Percentiles rank a stretch among this genome's conserved stretches.
phyloP scores from a whole-genome alignment of 83 land plant species.

The Picea abies region DNA sequence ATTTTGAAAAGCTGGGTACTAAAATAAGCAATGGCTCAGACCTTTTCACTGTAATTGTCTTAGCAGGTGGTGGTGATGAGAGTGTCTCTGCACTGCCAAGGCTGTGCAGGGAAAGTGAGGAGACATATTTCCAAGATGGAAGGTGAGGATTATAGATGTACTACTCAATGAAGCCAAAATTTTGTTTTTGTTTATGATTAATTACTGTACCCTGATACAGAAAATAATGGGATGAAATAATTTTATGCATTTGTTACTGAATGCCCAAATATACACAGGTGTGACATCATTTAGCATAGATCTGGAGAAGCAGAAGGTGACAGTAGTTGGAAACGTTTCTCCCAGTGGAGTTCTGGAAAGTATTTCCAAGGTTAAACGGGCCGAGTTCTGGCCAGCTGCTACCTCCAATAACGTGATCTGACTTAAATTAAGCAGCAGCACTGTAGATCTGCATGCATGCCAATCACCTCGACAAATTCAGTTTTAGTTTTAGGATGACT shows the following conservation, averaged over 20 bases:
- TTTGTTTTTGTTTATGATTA: not conserved
- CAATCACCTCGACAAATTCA: no score
- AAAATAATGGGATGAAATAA: not conserved
- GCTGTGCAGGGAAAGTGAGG: conserved; percentile 53
- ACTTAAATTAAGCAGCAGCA: no score
- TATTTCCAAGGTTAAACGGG: conserved; percentile 62
- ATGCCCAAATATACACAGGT: conserved; percentile 35
- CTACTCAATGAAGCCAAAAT: no score
- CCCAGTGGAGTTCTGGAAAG: conserved; percentile 59
- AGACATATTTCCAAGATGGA: conserved; percentile 54
- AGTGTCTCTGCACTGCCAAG: conserved; percentile 55
- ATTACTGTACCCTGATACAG: not conserved
- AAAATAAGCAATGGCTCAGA: no score
- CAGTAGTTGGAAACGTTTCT: conserved; percentile 60
- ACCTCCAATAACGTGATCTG: no score
- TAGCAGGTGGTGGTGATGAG: conserved; percentile 51
- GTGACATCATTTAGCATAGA: conserved; percentile 71
- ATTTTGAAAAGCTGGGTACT: no score
- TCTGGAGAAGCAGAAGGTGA: conserved; percentile 65
- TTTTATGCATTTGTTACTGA: not conserved
- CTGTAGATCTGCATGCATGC: no score
- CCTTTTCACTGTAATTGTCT: no score
- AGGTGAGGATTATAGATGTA: conserved; percentile 23
- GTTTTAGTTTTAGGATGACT: no score
- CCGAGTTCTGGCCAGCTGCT: conserved; percentile 60